Evolutionary conservation across 169 alveolate genomes (phyloP).

Genomic region (Plasmodium adleri): DNA sequence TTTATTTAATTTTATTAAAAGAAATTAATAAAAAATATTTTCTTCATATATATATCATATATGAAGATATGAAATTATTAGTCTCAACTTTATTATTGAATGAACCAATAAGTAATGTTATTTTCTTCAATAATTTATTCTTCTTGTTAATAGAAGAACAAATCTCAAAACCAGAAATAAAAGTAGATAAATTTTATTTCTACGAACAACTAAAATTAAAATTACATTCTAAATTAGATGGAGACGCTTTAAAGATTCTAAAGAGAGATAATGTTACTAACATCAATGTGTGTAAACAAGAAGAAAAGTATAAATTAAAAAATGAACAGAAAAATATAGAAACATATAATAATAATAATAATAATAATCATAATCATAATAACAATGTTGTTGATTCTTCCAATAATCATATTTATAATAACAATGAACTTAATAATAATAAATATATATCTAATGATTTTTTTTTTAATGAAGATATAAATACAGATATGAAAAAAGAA

Average conservation of each 20-base stretch:
- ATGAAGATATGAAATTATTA: slow-evolving; percentile 59
- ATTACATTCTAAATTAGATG: slow-evolving; percentile 13
- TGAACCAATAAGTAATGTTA: slow-evolving; percentile 33
- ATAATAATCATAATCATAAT: not conserved
- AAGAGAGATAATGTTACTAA: slow-evolving; percentile 11
- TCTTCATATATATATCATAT: slow-evolving; percentile 41
- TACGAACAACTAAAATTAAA: slow-evolving; percentile 46
- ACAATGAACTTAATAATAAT: slow-evolving; percentile 12
- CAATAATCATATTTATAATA: slow-evolving; percentile 31
- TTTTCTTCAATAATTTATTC: slow-evolving; percentile 49
- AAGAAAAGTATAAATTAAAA: not conserved
- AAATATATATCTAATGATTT: slow-evolving; percentile 2
- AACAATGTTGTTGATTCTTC: slow-evolving; percentile 13
- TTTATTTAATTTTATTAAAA: slow-evolving; percentile 47
- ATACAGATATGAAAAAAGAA: slow-evolving; percentile 9
- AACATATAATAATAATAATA: not conserved
- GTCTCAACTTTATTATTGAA: slow-evolving; percentile 17
- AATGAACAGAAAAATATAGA: not conserved
- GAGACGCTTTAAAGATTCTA: slow-evolving; percentile 1
- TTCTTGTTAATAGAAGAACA: slow-evolving; percentile 37
- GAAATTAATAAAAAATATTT: slow-evolving; percentile 32
- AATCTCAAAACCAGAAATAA: slow-evolving; percentile 34
- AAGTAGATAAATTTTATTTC: slow-evolving; percentile 50
- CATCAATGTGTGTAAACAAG: slow-evolving; percentile 4
- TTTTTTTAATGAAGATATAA: slow-evolving; percentile 9